These are phyloP conservation scores for Tolypocladium cylindrosporum DNA, from an alignment of 2,329 filamentous ascomycete genomes.

Conservation along the genomic window DNA sequence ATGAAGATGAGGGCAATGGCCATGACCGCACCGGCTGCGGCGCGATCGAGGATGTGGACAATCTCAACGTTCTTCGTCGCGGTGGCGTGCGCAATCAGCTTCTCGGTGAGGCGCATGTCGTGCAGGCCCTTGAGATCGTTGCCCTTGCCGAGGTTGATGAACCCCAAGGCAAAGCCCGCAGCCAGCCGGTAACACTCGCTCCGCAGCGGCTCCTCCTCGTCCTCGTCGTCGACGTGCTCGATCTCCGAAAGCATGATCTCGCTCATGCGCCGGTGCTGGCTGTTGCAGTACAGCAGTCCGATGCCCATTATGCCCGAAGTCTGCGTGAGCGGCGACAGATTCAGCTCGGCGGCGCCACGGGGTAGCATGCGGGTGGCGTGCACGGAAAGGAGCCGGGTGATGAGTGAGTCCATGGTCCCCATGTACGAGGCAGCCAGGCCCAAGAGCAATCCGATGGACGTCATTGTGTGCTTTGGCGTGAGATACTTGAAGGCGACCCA, in stretches of 20 bases:
- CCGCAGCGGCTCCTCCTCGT: slow-evolving; percentile 76
- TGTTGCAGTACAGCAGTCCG: slow-evolving; percentile 85
- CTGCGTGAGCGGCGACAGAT: slow-evolving; percentile 84
- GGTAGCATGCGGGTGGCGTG: slow-evolving; percentile 94
- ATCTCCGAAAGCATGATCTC: slow-evolving; percentile 98
- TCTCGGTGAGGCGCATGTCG: slow-evolving; percentile 88
- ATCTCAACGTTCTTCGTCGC: slow-evolving; percentile 84
- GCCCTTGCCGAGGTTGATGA: slow-evolving; percentile 91
- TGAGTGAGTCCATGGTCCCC: slow-evolving; percentile 93
- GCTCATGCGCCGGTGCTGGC: slow-evolving; percentile 95
- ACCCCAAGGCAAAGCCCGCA: slow-evolving; percentile 83
- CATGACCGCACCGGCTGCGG: slow-evolving; percentile 85
- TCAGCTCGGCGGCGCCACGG: slow-evolving; percentile 83
- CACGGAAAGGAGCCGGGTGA: slow-evolving; percentile 86
- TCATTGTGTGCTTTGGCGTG: slow-evolving; percentile 99
- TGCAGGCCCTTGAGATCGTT: slow-evolving; percentile 79
- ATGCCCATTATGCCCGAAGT: slow-evolving; percentile 97
- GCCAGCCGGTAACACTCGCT: slow-evolving; percentile 96
- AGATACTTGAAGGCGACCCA: slow-evolving; percentile 99
- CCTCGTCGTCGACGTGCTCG: slow-evolving; percentile 68
- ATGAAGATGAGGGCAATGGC: slow-evolving; percentile 89
- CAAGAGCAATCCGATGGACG: slow-evolving; percentile 87
- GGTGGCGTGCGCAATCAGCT: slow-evolving; percentile 75
- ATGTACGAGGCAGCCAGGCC: slow-evolving; percentile 89
- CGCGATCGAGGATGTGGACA: slow-evolving; percentile 86